Conservation (phyloP, 1,139 yeast genomes). For the Candida pseudocylindracea region DNA sequence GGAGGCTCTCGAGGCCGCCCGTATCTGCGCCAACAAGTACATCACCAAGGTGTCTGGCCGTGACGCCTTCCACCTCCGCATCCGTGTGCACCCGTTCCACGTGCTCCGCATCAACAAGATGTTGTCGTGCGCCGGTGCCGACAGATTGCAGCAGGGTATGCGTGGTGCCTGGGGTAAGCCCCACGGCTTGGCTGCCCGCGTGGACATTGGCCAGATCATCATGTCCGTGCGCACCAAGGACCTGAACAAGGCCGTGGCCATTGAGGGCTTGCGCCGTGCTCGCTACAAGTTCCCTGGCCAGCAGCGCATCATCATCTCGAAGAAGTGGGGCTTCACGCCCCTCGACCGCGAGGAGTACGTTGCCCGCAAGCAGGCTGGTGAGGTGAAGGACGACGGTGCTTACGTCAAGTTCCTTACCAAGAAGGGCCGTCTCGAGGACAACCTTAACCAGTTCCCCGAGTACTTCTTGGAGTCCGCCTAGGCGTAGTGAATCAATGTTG, state of each 20-base stretch:
- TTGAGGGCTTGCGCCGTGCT: constrained; percentile 99
- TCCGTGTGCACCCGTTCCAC: constrained; percentile 99
- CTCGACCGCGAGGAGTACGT: constrained; percentile 95
- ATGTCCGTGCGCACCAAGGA: constrained; percentile 98
- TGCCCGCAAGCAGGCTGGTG: constrained; percentile 87
- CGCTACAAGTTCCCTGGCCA: constrained; percentile 99
- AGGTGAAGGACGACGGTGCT: constrained; percentile 98
- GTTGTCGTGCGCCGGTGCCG: constrained; percentile 99
- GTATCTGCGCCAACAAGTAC: constrained; percentile 99
- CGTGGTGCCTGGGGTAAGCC: constrained; percentile 99
- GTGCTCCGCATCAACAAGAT: constrained; percentile 99
- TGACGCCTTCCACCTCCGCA: constrained; percentile 99
- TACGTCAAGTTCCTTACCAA: constrained; percentile 94
- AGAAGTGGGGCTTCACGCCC: constrained; percentile 99
- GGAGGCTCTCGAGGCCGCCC: constrained; percentile 99
- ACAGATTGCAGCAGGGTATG: constrained; percentile 99
- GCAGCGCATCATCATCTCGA: constrained; percentile 95
- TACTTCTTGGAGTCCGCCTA: constrained; percentile 19
- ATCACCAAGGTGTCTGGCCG: constrained; percentile 95
- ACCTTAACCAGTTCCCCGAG: constrained; percentile 93
- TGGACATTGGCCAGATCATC: constrained; percentile 93
- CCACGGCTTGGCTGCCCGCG: constrained; percentile 99
- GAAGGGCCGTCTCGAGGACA: constrained; percentile 87
- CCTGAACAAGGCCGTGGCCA: constrained; percentile 87
- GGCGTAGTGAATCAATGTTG: background rate